A percentile compares a stretch with the other conserved stretches of the same genome.
phyloP scores from a whole-genome alignment of 2,329 filamentous ascomycete genomes.

The Aspergillus sp. region DNA sequence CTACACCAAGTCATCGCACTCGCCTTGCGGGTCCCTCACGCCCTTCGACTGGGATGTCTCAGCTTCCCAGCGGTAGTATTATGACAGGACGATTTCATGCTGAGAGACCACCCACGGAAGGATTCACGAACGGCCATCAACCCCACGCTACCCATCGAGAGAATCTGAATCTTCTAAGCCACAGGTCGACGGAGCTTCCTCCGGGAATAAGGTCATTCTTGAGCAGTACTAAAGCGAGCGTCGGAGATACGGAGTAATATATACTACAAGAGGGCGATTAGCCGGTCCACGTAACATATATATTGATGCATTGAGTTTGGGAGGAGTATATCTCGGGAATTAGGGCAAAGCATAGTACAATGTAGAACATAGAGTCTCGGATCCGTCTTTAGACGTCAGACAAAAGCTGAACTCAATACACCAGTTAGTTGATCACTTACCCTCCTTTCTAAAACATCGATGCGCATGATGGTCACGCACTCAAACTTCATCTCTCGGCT shows the following conservation, averaged over 20 bases:
- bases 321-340: not conserved
- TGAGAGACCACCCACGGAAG: not conserved
- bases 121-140: not conserved
- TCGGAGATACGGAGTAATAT: not conserved
- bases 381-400: not conserved
- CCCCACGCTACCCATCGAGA: slow-evolving; percentile 1
- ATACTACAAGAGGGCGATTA: not conserved
- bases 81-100: slow-evolving; percentile 32
- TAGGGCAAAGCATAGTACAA: not conserved
- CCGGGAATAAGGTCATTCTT: slow-evolving; percentile 17
- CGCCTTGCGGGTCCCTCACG: slow-evolving; percentile 29
- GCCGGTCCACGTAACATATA: not conserved
- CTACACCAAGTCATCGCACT: slow-evolving; percentile 34
- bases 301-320: not conserved
- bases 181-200: slow-evolving; percentile 4
- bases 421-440: not conserved
- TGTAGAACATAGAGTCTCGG: not conserved
- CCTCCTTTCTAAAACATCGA: not conserved
- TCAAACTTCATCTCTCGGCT: not conserved
- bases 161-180: not conserved
- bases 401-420: not conserved
- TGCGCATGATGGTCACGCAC: not conserved
- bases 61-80: slow-evolving; percentile 29
- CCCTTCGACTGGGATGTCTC: slow-evolving; percentile 26
- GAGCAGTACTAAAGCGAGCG: slow-evolving; percentile 9